These are phyloP conservation scores for Aspergillus sp. DNA, from an alignment of 2,329 filamentous ascomycete species.

Conservation along the genomic window DNA sequence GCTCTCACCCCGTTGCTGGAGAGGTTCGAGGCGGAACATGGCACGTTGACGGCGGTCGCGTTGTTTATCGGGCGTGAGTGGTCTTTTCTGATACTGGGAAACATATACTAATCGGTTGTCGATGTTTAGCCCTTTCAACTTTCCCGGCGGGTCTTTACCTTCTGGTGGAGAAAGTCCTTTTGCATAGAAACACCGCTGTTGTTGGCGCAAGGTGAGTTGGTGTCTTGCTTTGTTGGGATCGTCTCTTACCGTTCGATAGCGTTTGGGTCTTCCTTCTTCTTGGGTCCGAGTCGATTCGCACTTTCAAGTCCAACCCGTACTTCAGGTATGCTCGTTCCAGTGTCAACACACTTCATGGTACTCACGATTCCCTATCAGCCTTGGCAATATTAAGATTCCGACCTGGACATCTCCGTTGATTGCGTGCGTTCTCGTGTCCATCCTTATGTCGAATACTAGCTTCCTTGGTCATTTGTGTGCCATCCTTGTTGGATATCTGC, in stretches of 20 bases:
- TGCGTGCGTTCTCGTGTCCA: slow-evolving; percentile 69
- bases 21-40: slow-evolving; percentile 88
- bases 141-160: slow-evolving; percentile 82
- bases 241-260: slow-evolving; percentile 47
- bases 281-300: slow-evolving; percentile 80
- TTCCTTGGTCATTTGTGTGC: slow-evolving; percentile 85
- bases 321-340: slow-evolving; percentile 53
- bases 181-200: slow-evolving; percentile 70
- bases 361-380: slow-evolving; percentile 29
- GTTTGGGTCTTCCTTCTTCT: slow-evolving; percentile 92
- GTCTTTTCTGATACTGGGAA: background rate
- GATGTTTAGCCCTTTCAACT: slow-evolving; percentile 66
- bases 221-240: background rate
- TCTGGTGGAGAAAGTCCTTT: slow-evolving; percentile 69
- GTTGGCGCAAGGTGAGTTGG: slow-evolving; percentile 74
- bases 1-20: slow-evolving; percentile 86
- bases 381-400: slow-evolving; percentile 70
- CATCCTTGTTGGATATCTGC: slow-evolving; percentile 79
- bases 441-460: slow-evolving; percentile 77
- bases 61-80: slow-evolving; percentile 85
- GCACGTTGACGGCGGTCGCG: slow-evolving; percentile 81
- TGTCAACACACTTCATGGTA: background rate
- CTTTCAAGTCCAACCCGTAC: slow-evolving; percentile 76
- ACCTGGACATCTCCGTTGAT: slow-evolving; percentile 90
- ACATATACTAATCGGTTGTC: slow-evolving; percentile 17